Percentiles rank a stretch among this genome's conserved stretches.
These are phyloP conservation scores for Xylaria sp. DNA, from an alignment of 2,329 filamentous ascomycete species.

Conservation along the genomic window DNA sequence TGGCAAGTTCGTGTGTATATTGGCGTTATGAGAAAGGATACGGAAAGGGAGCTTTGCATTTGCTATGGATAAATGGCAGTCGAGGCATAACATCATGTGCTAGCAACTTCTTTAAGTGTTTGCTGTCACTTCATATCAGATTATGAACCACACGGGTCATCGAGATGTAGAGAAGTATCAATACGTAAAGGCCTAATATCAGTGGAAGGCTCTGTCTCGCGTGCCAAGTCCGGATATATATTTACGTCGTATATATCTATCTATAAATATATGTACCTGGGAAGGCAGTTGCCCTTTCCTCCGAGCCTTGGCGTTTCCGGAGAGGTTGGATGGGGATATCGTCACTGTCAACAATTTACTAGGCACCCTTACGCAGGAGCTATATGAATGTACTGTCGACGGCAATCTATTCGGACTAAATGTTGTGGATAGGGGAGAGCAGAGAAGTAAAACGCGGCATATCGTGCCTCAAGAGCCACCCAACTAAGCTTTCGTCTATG, in stretches of 20 bases:
- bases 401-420: not conserved
- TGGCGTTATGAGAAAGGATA: slow-evolving; percentile 44
- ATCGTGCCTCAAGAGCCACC: not conserved
- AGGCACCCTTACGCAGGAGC: not conserved
- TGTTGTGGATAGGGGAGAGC: not conserved
- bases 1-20: slow-evolving; percentile 35
- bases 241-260: slow-evolving; percentile 3
- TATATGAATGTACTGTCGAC: not conserved
- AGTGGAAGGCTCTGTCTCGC: not conserved
- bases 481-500: not conserved
- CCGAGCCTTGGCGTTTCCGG: not conserved
- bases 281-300: not conserved
- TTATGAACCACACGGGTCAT: not conserved
- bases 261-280: not conserved
- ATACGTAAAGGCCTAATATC: not conserved
- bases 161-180: not conserved
- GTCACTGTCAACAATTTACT: not conserved
- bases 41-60: slow-evolving; percentile 38
- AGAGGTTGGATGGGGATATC: not conserved
- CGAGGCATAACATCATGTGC: slow-evolving; percentile 20
- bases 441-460: not conserved
- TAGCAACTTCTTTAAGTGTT: slow-evolving; percentile 9
- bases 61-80: slow-evolving; percentile 24
- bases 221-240: not conserved
- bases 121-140: slow-evolving; percentile 17